Percentiles rank a stretch among this genome's conserved stretches.
These are phyloP conservation scores for Zasmidium angulare DNA, from an alignment of 2,329 filamentous ascomycete genomes.

Conservation along the genomic window DNA sequence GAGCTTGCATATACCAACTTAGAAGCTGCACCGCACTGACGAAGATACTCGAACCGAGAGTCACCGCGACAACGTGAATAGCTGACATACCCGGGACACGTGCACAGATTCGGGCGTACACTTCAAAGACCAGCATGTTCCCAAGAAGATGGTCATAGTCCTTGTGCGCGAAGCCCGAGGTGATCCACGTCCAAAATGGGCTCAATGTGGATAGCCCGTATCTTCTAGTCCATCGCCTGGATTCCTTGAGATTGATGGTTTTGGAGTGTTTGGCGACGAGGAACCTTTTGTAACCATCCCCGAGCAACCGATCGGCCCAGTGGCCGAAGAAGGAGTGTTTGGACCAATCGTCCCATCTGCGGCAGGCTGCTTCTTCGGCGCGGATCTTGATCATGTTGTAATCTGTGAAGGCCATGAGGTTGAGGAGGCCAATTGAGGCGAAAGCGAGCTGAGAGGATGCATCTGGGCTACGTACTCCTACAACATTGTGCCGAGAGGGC, in stretches of 20 bases:
- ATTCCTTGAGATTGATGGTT: neutral
- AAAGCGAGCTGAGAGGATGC: neutral
- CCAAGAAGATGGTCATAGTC: conserved; percentile 2
- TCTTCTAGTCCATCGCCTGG: neutral
- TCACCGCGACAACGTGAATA: conserved; percentile 8
- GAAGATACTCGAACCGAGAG: conserved; percentile 8
- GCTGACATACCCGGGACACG: conserved; percentile 12
- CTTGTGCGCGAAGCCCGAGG: conserved; percentile 14
- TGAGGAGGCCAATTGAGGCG: conserved; percentile 6
- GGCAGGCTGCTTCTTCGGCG: neutral
- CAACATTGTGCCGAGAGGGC: neutral
- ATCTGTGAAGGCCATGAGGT: conserved; percentile 8
- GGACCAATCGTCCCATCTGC: neutral
- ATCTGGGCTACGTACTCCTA: neutral
- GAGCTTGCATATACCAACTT: neutral
- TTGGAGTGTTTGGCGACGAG: neutral
- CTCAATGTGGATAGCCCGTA: neutral
- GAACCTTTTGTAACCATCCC: neutral
- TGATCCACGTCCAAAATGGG: conserved; percentile 12
- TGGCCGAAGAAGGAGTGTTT: neutral
- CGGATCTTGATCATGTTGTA: neutral
- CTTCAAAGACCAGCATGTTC: conserved; percentile 10
- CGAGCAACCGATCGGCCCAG: neutral
- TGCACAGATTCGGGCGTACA: conserved; percentile 2
- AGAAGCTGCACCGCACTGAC: neutral